phyloP scores from a whole-genome alignment of 176 grass and related monocot species.

The Oryza longistaminata region DNA sequence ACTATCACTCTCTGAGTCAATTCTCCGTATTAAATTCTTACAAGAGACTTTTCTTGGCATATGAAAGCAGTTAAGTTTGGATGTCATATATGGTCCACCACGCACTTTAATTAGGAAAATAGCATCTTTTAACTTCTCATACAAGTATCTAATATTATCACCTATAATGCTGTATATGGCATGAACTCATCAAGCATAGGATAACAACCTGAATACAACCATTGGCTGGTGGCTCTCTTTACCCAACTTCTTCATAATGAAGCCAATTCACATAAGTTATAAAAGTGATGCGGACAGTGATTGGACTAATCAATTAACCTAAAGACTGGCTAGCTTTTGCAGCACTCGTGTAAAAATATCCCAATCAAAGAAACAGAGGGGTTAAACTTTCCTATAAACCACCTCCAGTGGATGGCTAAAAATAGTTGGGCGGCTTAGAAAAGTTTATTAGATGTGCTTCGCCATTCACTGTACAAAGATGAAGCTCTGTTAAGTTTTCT shows the following conservation, averaged over 20 bases:
- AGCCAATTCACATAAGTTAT: slow-evolving; percentile 30
- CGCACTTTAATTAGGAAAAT: slow-evolving; percentile 24
- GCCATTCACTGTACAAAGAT: background rate
- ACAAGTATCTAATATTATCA: slow-evolving; percentile 28
- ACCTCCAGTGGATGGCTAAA: background rate
- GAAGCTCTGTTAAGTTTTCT: slow-evolving; percentile 15
- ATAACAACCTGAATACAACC: slow-evolving; percentile 13
- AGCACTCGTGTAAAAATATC: slow-evolving; percentile 14
- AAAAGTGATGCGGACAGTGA: background rate
- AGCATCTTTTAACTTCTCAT: slow-evolving; percentile 23
- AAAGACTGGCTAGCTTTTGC: background rate
- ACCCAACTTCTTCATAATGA: slow-evolving; percentile 34
- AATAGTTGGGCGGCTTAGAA: background rate
- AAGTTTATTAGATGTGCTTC: background rate
- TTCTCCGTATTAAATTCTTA: slow-evolving; percentile 24
- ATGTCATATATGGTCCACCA: slow-evolving; percentile 29
- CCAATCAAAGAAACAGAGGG: background rate
- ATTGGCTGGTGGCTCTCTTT: slow-evolving; percentile 4
- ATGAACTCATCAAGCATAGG: slow-evolving; percentile 26
- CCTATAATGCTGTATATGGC: background rate
- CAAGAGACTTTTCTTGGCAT: background rate
- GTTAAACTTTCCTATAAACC: background rate
- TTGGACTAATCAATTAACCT: slow-evolving; percentile 21
- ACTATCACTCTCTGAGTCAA: slow-evolving; percentile 37
- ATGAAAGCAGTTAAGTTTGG: slow-evolving; percentile 24